Base-by-base conservation (phyloP, 1,139 yeast genomes). In the Nakaseomyces delphensis region DNA sequence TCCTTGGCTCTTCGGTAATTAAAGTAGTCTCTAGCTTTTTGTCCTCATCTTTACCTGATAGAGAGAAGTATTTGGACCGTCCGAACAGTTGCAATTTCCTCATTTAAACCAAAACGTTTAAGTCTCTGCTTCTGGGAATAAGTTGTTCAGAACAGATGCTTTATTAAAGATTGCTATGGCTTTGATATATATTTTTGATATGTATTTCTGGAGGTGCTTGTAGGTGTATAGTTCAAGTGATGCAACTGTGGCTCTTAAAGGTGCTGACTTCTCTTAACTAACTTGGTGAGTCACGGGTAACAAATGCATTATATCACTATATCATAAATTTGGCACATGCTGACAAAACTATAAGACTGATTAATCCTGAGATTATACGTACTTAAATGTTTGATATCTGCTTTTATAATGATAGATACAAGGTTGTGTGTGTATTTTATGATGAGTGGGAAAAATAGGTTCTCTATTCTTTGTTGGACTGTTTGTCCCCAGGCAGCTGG, bases 71-170 rank as follows among this genome's bases (percentile, higher is more conserved):
- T 19, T 46, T 51, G 16, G 49, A 40, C 14, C 43, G 47, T n/a
- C 59, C 57, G 35, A 56, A 50, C 23, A 56, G 44, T 41, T 56
- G 60, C 32, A 56, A 40, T 31, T 58, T 48, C 36, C 48, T 49
- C 60, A 56, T 56, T n/a, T n/a, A n/a, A n/a, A n/a, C n/a, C n/a
- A n/a, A n/a, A n/a, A n/a, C 23, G 9, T n/a, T 19, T 10, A 14
- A 20, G 30, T 20, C 39, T 21, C 30, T 4, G 39, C 23, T 8
- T 23, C 28, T 21, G 15, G 32, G 10, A 36, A 23, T 20, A n/a
- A 13, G n/a, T 21, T 10, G 23, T 32, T n/a, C 14, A 13, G 19
- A 32, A 18, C n/a, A n/a, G n/a, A n/a, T n/a, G n/a, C n/a, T n/a
- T n/a, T n/a, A n/a, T n/a, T n/a, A n/a, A n/a, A n/a, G n/a, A n/a